Base-by-base conservation (phyloP, 768 basidiomycete species). In the Cyclocybe cylindracea region DNA sequence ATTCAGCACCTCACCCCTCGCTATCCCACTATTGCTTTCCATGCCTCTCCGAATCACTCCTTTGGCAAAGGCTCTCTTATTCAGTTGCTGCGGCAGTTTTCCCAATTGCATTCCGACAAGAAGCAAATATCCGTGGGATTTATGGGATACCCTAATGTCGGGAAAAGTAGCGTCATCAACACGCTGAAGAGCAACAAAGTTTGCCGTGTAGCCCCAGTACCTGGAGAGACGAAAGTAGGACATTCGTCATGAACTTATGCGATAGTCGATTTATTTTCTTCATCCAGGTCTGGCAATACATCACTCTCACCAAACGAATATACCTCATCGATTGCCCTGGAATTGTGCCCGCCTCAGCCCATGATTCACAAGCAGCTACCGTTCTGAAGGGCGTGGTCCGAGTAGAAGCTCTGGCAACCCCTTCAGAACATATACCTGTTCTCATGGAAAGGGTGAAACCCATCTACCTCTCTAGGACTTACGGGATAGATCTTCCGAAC, bases 281-380 rank as follows among this genome's bases (percentile, higher is more conserved):
- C 18, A 39, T 11, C 11, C 48, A 82, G 79, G 95, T 98, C 59
- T 99, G 97, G 97, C 96, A 99, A 80, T 99, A 99, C 71, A 98
- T 99, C 75, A 95, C 94, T 29, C 77, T 99, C 38, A 99, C 95
- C 53, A 84, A 89, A 56, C 83, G 91, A 48, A 99, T 99, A 66
- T 99, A 98, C 76, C 87, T 99, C 60, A 98, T 99, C 74, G 97
- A 99, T 72, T 99, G 97, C 67, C 97, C 97, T 29, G 97, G 97
- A 44, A 91, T 98, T 69, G 97, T 98, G 1, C 96, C 96, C 2
- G 87, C 94, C 13, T 95, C 94, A 18, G 89, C 93, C 2, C 80
- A 90, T 55, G 95, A 98, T 69, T 83, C 89, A 2, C 87, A 96
- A 64, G 92, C 93, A 0, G 83, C 85, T 11, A 97, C 87, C 4